phyloP scores from a whole-genome alignment of 2,329 filamentous ascomycete species.

The Keithomyces neogunnii region DNA sequence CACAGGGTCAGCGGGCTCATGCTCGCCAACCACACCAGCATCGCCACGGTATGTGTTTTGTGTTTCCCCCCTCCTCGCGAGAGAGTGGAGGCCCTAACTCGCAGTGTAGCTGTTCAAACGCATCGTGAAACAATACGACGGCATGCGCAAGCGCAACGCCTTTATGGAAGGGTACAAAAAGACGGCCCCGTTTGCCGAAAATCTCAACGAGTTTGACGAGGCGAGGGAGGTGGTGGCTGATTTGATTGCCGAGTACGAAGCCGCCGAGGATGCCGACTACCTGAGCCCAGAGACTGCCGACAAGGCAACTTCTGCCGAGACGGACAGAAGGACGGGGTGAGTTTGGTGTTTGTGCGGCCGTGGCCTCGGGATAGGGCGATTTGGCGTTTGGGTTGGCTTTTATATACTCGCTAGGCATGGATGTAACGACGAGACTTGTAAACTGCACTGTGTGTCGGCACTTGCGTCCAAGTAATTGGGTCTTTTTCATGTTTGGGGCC shows the following conservation, averaged over 20 bases:
- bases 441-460: too few relatives aligned
- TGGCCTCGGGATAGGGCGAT: not conserved
- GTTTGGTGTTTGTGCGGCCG: not conserved
- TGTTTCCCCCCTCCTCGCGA: not conserved
- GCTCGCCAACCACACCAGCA: constrained; percentile 96
- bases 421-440: not conserved
- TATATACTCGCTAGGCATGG: not conserved
- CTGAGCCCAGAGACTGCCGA: constrained; percentile 62
- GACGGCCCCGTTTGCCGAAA: constrained; percentile 86
- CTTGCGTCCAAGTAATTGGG: too few relatives aligned
- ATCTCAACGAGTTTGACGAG: constrained; percentile 90
- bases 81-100: not conserved
- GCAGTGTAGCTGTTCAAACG: constrained; percentile 72
- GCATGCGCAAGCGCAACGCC: constrained; percentile 90
- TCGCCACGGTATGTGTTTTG: constrained; percentile 62
- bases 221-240: constrained; percentile 85
- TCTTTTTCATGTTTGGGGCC: too few relatives aligned
- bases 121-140: constrained; percentile 86
- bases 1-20: constrained; percentile 94
- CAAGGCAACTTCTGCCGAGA: constrained; percentile 42
- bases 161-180: constrained; percentile 97
- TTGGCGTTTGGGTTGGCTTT: not conserved
- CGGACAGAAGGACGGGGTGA: constrained; percentile 40
- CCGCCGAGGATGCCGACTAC: constrained; percentile 85
- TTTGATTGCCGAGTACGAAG: constrained; percentile 90